These are phyloP conservation scores for Rhododendron kiyosumense DNA, from an alignment of 148 eudicot genomes.

Conservation along the genomic window DNA sequence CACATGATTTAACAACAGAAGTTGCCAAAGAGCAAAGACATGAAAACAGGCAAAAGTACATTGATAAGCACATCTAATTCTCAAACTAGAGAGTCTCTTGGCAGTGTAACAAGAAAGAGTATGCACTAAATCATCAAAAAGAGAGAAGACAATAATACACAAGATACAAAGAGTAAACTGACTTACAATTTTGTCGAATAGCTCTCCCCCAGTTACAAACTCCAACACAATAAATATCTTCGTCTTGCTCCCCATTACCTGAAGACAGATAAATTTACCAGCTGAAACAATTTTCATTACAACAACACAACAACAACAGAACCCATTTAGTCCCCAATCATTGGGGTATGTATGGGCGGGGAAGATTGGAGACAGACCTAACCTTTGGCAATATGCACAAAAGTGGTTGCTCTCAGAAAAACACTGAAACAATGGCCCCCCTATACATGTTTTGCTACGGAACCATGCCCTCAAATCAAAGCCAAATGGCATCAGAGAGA, in stretches of 20 bases:
- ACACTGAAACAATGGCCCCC: too few species aligned
- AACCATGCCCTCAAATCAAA: too few species aligned
- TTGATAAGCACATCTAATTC: neutral
- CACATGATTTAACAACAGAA: neutral
- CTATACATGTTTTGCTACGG: too few species aligned
- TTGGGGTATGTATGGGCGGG: too few species aligned
- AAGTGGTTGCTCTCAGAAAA: too few species aligned
- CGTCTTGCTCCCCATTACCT: conserved; percentile 96
- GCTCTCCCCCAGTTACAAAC: conserved; percentile 93
- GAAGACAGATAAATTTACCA: conserved; percentile 19
- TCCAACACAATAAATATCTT: conserved; percentile 88
- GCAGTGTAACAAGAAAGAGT: neutral
- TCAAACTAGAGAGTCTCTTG: neutral
- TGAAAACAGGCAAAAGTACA: neutral
- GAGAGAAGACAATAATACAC: neutral
- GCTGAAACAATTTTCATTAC: neutral
- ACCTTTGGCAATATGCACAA: too few species aligned
- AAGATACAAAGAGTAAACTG: neutral
- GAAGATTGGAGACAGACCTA: too few species aligned
- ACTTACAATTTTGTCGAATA: conserved; percentile 95
- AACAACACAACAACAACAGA: too few species aligned
- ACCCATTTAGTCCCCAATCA: too few species aligned
- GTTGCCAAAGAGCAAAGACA: neutral
- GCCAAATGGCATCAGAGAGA: too few species aligned
- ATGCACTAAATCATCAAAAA: neutral